These are phyloP conservation scores for Cucurbita argyrosperma DNA, from an alignment of 306 rosid genomes.

Conservation along the genomic window DNA sequence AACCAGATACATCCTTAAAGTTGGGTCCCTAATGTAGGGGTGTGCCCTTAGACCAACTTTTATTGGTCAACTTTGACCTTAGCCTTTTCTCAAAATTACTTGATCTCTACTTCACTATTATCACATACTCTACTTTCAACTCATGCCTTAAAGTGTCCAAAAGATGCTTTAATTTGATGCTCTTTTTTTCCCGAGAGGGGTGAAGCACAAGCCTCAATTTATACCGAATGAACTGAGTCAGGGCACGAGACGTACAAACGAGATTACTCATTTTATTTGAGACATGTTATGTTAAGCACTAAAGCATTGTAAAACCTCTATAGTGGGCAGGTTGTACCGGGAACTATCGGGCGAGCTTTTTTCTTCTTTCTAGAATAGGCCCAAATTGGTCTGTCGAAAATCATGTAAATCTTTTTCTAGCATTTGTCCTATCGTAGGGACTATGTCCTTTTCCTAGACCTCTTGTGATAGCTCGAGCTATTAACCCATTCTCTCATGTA, in stretches of 20 bases:
- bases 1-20: too few relatives aligned
- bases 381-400: too few relatives aligned
- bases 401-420: background rate
- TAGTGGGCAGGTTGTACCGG: background rate
- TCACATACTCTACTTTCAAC: background rate
- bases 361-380: background rate
- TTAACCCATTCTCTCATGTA: background rate
- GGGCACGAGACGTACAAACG: background rate
- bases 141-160: background rate
- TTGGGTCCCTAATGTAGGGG: too few relatives aligned
- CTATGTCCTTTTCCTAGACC: background rate
- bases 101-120: background rate
- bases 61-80: slow-evolving; percentile 3
- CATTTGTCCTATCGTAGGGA: too few relatives aligned
- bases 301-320: background rate
- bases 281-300: background rate
- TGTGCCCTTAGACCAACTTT: background rate
- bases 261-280: background rate
- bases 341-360: background rate
- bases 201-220: background rate
- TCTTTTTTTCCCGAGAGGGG: background rate
- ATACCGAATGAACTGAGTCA: background rate
- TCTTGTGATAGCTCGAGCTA: background rate
- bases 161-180: background rate
- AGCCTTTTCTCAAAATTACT: background rate